phyloP scores from a whole-genome alignment of 1,139 yeast genomes.

The Arxiozyma telluris region DNA sequence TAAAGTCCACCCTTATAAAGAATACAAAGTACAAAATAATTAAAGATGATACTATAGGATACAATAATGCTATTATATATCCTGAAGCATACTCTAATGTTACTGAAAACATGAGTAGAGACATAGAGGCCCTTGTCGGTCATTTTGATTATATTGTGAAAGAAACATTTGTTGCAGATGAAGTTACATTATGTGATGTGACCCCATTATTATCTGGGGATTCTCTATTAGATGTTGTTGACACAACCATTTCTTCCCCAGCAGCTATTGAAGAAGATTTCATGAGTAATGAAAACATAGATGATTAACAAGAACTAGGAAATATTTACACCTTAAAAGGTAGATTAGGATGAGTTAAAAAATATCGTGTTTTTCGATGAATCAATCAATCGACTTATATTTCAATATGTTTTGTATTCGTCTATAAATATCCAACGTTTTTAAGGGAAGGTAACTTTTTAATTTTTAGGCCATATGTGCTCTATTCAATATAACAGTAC shows the following conservation, averaged over 20 bases:
- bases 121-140: slow-evolving; percentile 21
- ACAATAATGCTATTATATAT: slow-evolving; percentile 38
- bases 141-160: slow-evolving; percentile 18
- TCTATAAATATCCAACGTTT: no score
- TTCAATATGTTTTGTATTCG: no score
- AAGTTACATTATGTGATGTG: slow-evolving; percentile 22
- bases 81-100: slow-evolving; percentile 30
- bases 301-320: background rate
- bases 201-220: slow-evolving; percentile 12
- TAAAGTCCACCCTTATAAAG: slow-evolving; percentile 21
- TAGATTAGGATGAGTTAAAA: background rate
- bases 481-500: no score
- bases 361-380: no score
- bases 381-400: no score
- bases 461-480: no score
- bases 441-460: no score
- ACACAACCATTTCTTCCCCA: background rate
- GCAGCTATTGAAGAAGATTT: slow-evolving; percentile 2
- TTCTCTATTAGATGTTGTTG: background rate
- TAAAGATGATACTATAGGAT: slow-evolving; percentile 26
- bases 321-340: background rate
- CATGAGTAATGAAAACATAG: background rate
- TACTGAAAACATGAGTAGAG: slow-evolving; percentile 23
- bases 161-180: slow-evolving; percentile 24
- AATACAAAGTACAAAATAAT: slow-evolving; percentile 28